phyloP scores from a whole-genome alignment of 805 yeast species.

The Grigorovia yakushimaensis region DNA sequence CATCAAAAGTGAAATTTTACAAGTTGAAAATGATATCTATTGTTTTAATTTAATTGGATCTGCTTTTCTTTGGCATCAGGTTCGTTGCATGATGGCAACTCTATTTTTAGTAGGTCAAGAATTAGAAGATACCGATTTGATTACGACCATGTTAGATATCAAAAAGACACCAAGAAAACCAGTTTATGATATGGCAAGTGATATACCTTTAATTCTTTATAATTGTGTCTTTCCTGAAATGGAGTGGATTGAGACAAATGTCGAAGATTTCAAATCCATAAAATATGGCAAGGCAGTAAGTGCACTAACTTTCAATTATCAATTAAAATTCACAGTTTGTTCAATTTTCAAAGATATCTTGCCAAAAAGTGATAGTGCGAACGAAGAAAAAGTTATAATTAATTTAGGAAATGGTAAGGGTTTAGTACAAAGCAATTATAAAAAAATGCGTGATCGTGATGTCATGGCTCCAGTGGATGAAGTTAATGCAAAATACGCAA shows the following conservation, averaged over 20 bases:
- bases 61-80: conserved; percentile 97
- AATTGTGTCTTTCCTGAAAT: conserved; percentile 70
- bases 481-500: conserved; percentile 54
- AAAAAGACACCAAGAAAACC: conserved; percentile 58
- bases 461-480: conserved; percentile 55
- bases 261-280: conserved; percentile 31
- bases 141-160: conserved; percentile 51
- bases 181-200: conserved; percentile 79
- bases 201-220: conserved; percentile 74
- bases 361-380: conserved; percentile 12
- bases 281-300: conserved; percentile 36
- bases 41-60: conserved; percentile 74
- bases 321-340: conserved; percentile 46
- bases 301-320: conserved; percentile 46
- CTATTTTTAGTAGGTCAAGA: conserved; percentile 73
- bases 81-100: conserved; percentile 86
- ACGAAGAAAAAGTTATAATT: conserved; percentile 28
- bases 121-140: conserved; percentile 50
- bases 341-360: conserved; percentile 37
- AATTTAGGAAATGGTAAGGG: conserved; percentile 79
- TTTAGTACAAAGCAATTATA: conserved; percentile 44
- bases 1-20: conserved; percentile 39
- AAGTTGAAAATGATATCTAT: conserved; percentile 36
- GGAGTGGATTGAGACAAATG: conserved; percentile 43
- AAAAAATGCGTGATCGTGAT: conserved; percentile 47